A percentile compares a stretch with the other conserved stretches of the same genome.
Conservation (phyloP, 176 grass and related monocot species). For the Phoenix dactylifera region DNA sequence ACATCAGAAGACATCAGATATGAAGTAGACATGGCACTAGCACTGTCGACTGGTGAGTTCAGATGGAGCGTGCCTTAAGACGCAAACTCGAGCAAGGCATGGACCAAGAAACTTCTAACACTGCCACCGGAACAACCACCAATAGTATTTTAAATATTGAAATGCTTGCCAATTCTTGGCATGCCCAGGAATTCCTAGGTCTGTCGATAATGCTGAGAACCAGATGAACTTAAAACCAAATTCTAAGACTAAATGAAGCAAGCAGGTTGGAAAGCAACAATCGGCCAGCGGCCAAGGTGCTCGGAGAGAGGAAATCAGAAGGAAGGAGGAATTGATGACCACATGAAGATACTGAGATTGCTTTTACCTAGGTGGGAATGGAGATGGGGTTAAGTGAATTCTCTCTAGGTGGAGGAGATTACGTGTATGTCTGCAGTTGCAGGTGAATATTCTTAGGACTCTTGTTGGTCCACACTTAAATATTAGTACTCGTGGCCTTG, state of each 20-base stretch:
- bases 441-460: conserved; percentile 2
- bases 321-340: not conserved
- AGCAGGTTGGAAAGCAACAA: no score
- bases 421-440: conserved; percentile 4
- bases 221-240: not conserved
- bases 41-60: not conserved
- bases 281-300: no score
- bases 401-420: conserved; percentile 2
- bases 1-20: conserved; percentile 3
- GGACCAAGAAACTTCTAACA: not conserved
- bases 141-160: no score
- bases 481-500: no score
- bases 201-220: not conserved
- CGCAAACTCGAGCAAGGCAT: not conserved
- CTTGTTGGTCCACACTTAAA: not conserved
- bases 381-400: conserved; percentile 2
- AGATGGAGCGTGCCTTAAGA: conserved; percentile 12
- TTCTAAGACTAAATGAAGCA: no score
- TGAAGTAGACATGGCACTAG: conserved; percentile 2
- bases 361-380: conserved; percentile 5
- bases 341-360: not conserved
- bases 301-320: not conserved
- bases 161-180: no score
- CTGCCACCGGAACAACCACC: not conserved
- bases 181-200: no score